Evolutionary conservation across 495 filamentous ascomycete genomes (phyloP).

Genomic region (Hapsidospora chrysogenum): DNA sequence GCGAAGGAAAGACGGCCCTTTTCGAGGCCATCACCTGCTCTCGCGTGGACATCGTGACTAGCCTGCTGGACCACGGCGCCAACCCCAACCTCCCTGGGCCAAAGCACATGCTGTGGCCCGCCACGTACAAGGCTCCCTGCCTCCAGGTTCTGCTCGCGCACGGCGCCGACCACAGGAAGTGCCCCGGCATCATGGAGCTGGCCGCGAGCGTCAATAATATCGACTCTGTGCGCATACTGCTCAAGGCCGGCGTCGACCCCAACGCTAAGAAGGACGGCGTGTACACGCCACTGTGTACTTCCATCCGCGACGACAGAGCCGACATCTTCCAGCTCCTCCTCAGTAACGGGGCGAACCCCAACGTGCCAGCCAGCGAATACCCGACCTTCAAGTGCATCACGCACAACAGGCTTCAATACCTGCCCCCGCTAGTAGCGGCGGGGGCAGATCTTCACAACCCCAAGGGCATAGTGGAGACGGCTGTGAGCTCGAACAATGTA

Average conservation of each 20-base stretch:
- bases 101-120: conserved; percentile 33
- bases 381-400: conserved; percentile 40
- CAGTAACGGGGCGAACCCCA: conserved; percentile 32
- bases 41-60: conserved; percentile 13
- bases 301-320: conserved; percentile 33
- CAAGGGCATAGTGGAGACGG: conserved; percentile 39
- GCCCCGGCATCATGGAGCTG: conserved; percentile 30
- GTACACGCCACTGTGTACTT: conserved; percentile 38
- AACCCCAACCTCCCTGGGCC: conserved; percentile 31
- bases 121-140: conserved; percentile 19
- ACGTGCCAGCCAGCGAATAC: conserved; percentile 33
- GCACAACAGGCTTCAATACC: conserved; percentile 30
- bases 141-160: conserved; percentile 22
- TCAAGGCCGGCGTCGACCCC: conserved; percentile 30
- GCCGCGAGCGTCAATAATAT: conserved; percentile 28
- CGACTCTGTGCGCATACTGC: conserved; percentile 31
- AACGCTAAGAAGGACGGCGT: conserved; percentile 38
- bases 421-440: conserved; percentile 28
- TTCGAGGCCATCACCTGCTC: conserved; percentile 21
- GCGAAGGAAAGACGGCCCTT: conserved; percentile 31
- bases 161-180: conserved; percentile 26
- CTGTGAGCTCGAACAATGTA: conserved; percentile 30
- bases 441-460: conserved; percentile 32
- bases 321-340: conserved; percentile 35
- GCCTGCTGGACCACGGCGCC: conserved; percentile 8